Percentiles rank a stretch among this genome's conserved stretches.
phyloP scores from a whole-genome alignment of 2,329 filamentous ascomycete species.

The Penicillium thymicola region DNA sequence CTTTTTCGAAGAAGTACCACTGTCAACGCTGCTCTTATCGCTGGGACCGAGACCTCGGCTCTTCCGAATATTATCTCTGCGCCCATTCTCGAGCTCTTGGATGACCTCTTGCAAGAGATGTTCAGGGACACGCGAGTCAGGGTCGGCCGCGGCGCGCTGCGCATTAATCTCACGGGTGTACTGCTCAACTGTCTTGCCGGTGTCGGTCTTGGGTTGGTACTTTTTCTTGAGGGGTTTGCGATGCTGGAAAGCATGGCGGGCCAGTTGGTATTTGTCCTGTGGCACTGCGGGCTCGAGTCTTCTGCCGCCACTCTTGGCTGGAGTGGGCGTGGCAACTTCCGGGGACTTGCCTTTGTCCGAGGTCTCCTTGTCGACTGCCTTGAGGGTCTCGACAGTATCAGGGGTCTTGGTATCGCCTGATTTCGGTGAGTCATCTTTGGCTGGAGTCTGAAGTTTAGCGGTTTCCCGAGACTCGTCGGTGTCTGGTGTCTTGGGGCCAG shows the following conservation, averaged over 20 bases:
- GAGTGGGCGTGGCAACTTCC: background rate
- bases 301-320: background rate
- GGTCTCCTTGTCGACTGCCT: background rate
- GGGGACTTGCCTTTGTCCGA: background rate
- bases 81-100: conserved; percentile 1
- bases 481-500: conserved; percentile 1
- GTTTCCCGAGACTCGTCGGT: background rate
- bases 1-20: background rate
- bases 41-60: background rate
- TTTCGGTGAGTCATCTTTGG: background rate
- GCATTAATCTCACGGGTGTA: conserved; percentile 2
- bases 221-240: conserved; percentile 4
- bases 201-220: conserved; percentile 3
- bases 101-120: background rate
- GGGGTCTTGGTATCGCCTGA: background rate
- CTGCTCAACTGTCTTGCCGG: conserved; percentile 3
- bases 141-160: background rate
- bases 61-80: background rate
- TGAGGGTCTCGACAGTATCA: background rate
- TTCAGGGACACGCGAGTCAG: background rate
- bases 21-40: background rate
- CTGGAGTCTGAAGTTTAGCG: background rate
- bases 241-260: conserved; percentile 3
- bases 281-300: background rate
- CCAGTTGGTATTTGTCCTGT: background rate